Evolutionary conservation across 768 basidiomycete genomes (phyloP), one percentile per base, ranked within the genome.

Genomic region (Leccinum rimulosum): DNA sequence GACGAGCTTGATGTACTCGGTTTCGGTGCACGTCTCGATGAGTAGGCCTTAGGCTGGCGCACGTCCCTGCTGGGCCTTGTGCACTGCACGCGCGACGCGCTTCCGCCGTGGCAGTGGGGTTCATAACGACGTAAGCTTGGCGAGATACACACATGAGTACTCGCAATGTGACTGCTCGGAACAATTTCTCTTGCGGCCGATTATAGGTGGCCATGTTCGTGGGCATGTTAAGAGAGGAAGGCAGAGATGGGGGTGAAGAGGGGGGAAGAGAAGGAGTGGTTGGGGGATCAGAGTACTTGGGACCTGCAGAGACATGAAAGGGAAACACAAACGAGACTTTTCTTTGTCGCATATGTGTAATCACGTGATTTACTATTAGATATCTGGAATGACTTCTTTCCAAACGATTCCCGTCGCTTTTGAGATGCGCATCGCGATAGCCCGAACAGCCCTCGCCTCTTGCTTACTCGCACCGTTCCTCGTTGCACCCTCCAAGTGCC

Each of bases 21-120:
- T 92, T 80, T 98, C 96, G 55, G 91, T 95, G 84, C 95, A 97
- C 57, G 94, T 94, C 86, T 99, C 96, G 74, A 98, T 95, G 70
- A 99, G 89, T 61, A 98, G 57, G 95, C 96, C 83, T 22, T 22
- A 22, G 22, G 22, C 22, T 95, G 93, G 70, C 95, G 89, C 82
- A 94, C 96, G 85, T 99, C 96, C 66, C 22, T 22, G 22, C 22
- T 22, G 98, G 84, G 61, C 96, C 93, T 25, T 25, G 45, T 14
- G 45, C 45, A 9, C 45, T 19, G 19, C 45, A 47, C 45, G 19
- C 22, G n/a, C 45, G 45, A 22, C 19, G 45, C 45, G 45, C 19
- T 9, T 22, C 45, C 19, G 19, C 45, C 45, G 45, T 47, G 19
- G 19, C 25, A 22, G 22, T 22, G 22, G 22, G 22, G 22, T 22